Conservation (phyloP, 164 flowering plant species). For the Stephania japonica region DNA sequence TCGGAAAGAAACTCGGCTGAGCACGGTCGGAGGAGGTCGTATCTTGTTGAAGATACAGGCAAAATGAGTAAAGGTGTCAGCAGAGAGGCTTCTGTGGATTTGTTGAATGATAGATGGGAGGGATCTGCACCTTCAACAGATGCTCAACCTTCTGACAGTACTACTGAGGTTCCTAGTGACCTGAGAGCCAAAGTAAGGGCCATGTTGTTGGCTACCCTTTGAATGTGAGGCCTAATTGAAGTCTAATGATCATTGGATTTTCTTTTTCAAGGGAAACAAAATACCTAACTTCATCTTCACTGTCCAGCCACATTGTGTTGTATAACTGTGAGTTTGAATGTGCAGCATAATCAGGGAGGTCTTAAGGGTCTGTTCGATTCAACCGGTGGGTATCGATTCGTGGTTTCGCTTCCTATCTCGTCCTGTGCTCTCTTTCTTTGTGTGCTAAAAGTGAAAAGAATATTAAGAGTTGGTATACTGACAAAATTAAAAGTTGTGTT, state of each 20-base stretch:
- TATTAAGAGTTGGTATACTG: too few species aligned
- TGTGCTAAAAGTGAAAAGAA: too few species aligned
- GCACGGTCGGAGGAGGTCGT: constrained; percentile 27
- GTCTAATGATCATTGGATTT: background rate
- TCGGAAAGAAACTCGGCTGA: constrained; percentile 43
- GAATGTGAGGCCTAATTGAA: constrained; percentile 1
- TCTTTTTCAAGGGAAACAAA: background rate
- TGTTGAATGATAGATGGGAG: constrained; percentile 16
- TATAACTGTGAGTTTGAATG: too few species aligned
- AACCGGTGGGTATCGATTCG: too few species aligned
- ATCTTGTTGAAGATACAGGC: constrained; percentile 23
- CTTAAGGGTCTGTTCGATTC: too few species aligned
- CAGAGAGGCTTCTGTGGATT: constrained; percentile 13
- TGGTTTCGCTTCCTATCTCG: too few species aligned
- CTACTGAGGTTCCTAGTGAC: constrained; percentile 54
- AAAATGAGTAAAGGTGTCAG: constrained; percentile 23
- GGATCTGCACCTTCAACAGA: constrained; percentile 13
- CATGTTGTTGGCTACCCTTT: constrained; percentile 67
- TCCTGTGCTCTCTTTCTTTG: too few species aligned
- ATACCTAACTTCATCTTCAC: background rate
- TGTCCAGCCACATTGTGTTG: background rate
- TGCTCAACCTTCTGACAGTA: constrained; percentile 26
- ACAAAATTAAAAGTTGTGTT: too few species aligned
- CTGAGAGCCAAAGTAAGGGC: constrained; percentile 86
- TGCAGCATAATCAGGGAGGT: too few species aligned